phyloP scores from a whole-genome alignment of 2,329 filamentous ascomycete species.

The Cladosporium velox region DNA sequence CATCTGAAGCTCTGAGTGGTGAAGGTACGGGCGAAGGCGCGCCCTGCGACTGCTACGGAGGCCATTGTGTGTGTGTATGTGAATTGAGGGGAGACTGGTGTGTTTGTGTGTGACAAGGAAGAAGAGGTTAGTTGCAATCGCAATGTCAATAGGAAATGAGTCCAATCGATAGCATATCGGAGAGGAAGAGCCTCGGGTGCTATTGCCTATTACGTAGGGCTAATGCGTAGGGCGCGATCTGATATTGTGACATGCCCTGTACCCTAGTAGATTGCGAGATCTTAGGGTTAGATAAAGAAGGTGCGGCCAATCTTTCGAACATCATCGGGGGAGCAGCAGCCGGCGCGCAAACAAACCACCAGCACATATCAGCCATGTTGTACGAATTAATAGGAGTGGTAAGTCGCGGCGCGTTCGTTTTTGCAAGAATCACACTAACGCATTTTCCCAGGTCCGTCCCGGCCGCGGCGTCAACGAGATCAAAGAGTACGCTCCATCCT shows the following conservation, averaged over 20 bases:
- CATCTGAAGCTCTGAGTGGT: conserved; percentile 29
- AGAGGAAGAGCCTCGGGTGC: conserved; percentile 5
- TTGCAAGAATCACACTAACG: background rate
- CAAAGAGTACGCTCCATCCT: conserved; percentile 72
- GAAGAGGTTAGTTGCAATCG: background rate
- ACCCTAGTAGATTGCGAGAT: background rate
- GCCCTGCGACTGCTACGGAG: conserved; percentile 26
- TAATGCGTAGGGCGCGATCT: conserved; percentile 6
- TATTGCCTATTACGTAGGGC: conserved; percentile 11
- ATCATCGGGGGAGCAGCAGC: conserved; percentile 3
- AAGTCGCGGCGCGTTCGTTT: conserved; percentile 43
- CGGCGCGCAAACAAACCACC: conserved; percentile 1
- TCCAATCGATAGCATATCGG: conserved; percentile 7
- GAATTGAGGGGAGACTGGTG: background rate
- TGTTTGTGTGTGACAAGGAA: background rate
- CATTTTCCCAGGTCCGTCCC: conserved; percentile 72
- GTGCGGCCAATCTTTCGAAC: conserved; percentile 9
- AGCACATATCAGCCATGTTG: conserved; percentile 63
- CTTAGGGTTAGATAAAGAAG: conserved; percentile 5
- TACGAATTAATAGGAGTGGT: conserved; percentile 98
- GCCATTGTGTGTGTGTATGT: conserved; percentile 18
- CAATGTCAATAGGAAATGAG: conserved; percentile 8
- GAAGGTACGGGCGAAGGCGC: conserved; percentile 28
- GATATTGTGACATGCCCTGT: background rate
- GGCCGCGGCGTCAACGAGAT: conserved; percentile 81